A percentile compares a stretch with the other conserved stretches of the same genome.
These are phyloP conservation scores for Persicaria maculosa DNA, from an alignment of 148 eudicot species.

Conservation along the genomic window DNA sequence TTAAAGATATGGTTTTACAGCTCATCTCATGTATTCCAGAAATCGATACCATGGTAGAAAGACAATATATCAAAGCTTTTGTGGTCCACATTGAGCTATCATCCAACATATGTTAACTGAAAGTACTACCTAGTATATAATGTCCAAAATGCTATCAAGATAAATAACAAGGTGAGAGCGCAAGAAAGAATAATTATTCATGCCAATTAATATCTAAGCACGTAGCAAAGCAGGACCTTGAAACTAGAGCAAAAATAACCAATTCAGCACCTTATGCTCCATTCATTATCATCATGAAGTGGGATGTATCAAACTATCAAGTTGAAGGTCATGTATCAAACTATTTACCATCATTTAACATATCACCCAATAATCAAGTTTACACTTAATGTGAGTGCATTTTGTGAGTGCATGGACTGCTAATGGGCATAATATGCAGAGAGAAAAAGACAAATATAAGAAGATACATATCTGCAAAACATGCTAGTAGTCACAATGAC, in stretches of 20 bases:
- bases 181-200: not conserved
- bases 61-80: not conserved
- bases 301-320: no score
- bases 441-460: no score
- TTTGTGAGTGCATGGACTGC: no score
- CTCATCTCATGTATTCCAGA: not conserved
- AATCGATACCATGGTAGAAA: not conserved
- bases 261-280: slow-evolving; percentile 65
- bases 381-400: no score
- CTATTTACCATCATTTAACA: slow-evolving; percentile 1
- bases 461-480: no score
- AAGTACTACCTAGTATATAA: no score
- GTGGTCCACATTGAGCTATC: not conserved
- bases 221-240: not conserved
- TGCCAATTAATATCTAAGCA: not conserved
- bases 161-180: not conserved
- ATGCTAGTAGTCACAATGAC: no score
- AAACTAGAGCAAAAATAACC: not conserved
- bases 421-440: no score
- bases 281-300: slow-evolving; percentile 82
- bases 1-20: not conserved
- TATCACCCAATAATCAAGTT: slow-evolving; percentile 1
- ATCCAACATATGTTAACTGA: not conserved
- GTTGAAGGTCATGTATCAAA: no score
- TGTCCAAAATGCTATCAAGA: no score